Base-by-base conservation (phyloP, 73 alveolate genomes). In the Paramecium caudatum region DNA sequence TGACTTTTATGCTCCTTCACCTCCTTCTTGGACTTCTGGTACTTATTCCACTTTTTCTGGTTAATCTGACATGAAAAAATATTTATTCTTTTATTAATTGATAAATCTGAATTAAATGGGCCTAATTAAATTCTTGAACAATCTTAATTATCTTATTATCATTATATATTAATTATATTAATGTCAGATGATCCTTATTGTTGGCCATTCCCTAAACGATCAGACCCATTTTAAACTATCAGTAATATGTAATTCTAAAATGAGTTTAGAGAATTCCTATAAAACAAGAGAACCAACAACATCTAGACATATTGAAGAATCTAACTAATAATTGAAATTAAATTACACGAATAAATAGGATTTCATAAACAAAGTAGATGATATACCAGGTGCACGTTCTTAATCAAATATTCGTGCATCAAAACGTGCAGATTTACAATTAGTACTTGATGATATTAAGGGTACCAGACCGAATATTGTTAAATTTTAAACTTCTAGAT, bases 191-290 rank as follows among this genome's bases (percentile, higher is more conserved):
- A 91, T 46, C 97, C 95, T 23, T 92, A 68, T 46, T 48, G 78
- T 34, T 87, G 95, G 95, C 97, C 96, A 7, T 88, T 94, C 91
- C 97, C 97, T 3, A 78, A 83, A 34, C 85, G 96, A 12, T 19
- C 74, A 13, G 95, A 94, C 82, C 68, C 90, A 12, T 93, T 94
- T 8, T 43, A 87, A 41, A 92, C 97, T 16, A 88, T 94, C 9
- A 69, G 81, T 33, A 92, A 41, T 83, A 41, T n/a, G 49, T n/a
- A 5, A 62, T 37, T 10, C 32, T 37, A 36, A 21, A 27, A 27
- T 30, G 17, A 30, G 47, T 39, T 39, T 41, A 74, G 62, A 74
- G 21, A 41, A 74, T 41, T 39, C 62, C 23, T 43, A 39, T 8
- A 74, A 45, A 1, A 30, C 62, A 41, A 6, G 82, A 62, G 69